phyloP scores from a whole-genome alignment of 306 rosid species.

The Astragalus membranaceus region DNA sequence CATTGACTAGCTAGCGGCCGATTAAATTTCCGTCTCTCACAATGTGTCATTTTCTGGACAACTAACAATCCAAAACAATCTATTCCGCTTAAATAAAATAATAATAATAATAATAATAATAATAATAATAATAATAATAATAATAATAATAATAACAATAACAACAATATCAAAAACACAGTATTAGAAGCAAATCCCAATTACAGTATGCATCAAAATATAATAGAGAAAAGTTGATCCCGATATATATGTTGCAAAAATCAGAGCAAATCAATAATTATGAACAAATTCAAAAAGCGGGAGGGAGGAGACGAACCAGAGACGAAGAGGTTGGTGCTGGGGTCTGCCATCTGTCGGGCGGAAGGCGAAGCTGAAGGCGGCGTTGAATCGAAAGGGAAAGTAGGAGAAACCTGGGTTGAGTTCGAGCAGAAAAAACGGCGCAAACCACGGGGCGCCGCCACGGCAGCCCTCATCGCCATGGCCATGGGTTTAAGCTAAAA shows the following conservation, averaged over 20 bases:
- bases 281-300: too few species aligned
- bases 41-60: not conserved
- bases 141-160: not conserved
- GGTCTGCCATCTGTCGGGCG: constrained; percentile 59
- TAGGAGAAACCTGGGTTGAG: not conserved
- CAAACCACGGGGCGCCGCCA: constrained; percentile 50
- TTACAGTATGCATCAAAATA: too few species aligned
- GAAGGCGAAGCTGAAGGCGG: constrained; percentile 24
- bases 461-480: constrained; percentile 62
- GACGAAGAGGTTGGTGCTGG: constrained; percentile 82
- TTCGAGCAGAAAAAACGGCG: constrained; percentile 49
- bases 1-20: not conserved
- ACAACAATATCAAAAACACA: too few species aligned
- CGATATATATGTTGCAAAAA: too few species aligned
- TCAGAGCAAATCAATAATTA: too few species aligned
- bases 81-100: not conserved
- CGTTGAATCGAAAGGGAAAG: constrained; percentile 43
- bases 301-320: constrained; percentile 40
- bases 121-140: not conserved
- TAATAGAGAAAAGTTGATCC: too few species aligned
- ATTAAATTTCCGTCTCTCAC: not conserved
- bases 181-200: too few species aligned
- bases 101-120: not conserved
- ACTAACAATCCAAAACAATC: not conserved
- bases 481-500: constrained; percentile 30